Percentiles rank a stretch among this genome's conserved stretches.
phyloP scores from a whole-genome alignment of 2,329 filamentous ascomycete species.

The Diaporthe longicolla region DNA sequence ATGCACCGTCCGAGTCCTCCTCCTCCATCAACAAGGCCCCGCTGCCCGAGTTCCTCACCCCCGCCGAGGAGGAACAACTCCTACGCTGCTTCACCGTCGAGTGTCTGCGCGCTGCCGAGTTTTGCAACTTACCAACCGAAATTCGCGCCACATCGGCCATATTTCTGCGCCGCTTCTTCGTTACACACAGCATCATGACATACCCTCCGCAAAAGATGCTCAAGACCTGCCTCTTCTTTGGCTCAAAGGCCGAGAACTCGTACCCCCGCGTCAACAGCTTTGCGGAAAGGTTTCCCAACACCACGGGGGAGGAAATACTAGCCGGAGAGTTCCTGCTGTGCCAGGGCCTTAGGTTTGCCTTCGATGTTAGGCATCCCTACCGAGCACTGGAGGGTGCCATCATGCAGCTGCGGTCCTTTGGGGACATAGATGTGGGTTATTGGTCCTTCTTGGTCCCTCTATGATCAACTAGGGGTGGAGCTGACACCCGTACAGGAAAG shows the following conservation, averaged over 20 bases:
- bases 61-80: conserved; percentile 85
- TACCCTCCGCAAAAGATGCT: conserved; percentile 93
- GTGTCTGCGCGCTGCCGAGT: conserved; percentile 69
- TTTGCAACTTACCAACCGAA: conserved; percentile 65
- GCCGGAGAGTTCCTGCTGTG: conserved; percentile 94
- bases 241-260: conserved; percentile 90
- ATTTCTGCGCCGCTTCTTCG: conserved; percentile 94
- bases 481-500: conserved; percentile 47
- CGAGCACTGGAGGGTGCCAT: conserved; percentile 88
- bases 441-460: background rate
- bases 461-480: no score
- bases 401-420: conserved; percentile 82
- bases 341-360: conserved; percentile 92
- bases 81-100: conserved; percentile 82
- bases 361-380: conserved; percentile 93
- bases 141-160: conserved; percentile 83
- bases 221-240: conserved; percentile 92
- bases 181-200: conserved; percentile 95
- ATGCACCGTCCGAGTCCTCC: conserved; percentile 39
- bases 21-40: conserved; percentile 53
- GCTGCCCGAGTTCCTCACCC: conserved; percentile 83
- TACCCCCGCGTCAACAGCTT: conserved; percentile 77
- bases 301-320: conserved; percentile 84
- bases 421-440: conserved; percentile 67
- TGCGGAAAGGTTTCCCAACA: conserved; percentile 76